Base-by-base conservation (phyloP, 306 rosid genomes). In the Neltuma alba region DNA sequence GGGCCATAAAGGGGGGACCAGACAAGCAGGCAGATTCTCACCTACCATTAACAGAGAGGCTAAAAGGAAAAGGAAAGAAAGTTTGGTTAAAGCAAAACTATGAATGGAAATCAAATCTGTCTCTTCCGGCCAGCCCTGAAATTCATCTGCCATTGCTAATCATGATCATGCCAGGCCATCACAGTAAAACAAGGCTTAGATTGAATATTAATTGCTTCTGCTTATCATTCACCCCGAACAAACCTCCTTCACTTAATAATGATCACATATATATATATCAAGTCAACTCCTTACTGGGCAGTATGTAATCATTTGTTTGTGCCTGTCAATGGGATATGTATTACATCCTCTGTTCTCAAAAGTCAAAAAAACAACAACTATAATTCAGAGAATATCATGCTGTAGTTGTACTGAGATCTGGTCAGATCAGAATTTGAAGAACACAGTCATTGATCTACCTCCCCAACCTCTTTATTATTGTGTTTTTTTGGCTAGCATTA, bases 91-190 rank as follows among this genome's bases (percentile, higher is more conserved):
- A 75, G 31, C 44, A 75, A 31, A 20, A 27, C 70, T 69, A 4
- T 75, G 60, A 61, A 75, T 75, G 79, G 6, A 76, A 76, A 76
- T 76, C 80, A 63, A 45, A 63, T 44, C 37, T 44, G 80, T 63
- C 80, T 42, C n/a, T 63, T 62, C 45, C 47, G 28, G 44, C 31
- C 41, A 42, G 7, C 44, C 71, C 33, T 75, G 14, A 28, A 61
- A 30, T 44, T 31, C n/a, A 33, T 45, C 58, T 15, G 37, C 54
- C 48, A 36, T 41, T 27, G 66, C 55, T 30, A 76, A 74, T 67
- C 9, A 50, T 54, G 28, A 54, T 54, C 60, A 54, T 54, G 27
- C 4, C 28, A 2, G 12, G 40, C 6, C 72, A 45, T 54, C 31
- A 30, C 61, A 44, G 65, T 65, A 72, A 66, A 65, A 66, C 16